These are phyloP conservation scores for Claviceps maximensis DNA, from an alignment of 2,329 filamentous ascomycete species.

Conservation along the genomic window DNA sequence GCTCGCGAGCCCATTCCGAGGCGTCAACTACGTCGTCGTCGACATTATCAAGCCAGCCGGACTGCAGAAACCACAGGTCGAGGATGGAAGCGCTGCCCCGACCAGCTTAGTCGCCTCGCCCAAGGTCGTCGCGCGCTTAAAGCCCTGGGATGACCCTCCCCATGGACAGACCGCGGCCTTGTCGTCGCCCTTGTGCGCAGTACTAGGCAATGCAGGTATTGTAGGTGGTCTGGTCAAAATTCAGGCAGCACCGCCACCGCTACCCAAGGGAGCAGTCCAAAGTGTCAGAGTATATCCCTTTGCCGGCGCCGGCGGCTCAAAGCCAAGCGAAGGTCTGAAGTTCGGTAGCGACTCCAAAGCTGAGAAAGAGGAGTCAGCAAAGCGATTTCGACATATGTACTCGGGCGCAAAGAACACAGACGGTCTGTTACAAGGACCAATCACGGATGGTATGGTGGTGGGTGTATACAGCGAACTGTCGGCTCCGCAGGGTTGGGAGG, in stretches of 20 bases:
- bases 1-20: conserved; percentile 57
- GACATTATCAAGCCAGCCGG: conserved; percentile 76
- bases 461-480: conserved; percentile 41
- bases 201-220: conserved; percentile 57
- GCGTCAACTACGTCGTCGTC: conserved; percentile 66
- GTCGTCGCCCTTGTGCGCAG: conserved; percentile 61
- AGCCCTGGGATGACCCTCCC: conserved; percentile 75
- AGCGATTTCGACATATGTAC: conserved; percentile 61
- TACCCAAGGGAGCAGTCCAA: conserved; percentile 51
- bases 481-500: conserved; percentile 56
- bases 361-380: conserved; percentile 64
- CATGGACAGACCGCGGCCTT: conserved; percentile 69
- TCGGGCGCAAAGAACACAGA: conserved; percentile 38
- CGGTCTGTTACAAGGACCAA: conserved; percentile 64
- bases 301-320: conserved; percentile 32
- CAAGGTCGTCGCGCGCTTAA: conserved; percentile 64
- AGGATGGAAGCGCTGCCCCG: conserved; percentile 49
- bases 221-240: conserved; percentile 81
- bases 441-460: conserved; percentile 81
- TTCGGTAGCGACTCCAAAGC: conserved; percentile 82
- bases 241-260: conserved; percentile 63
- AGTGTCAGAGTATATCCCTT: conserved; percentile 75
- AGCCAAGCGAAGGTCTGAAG: conserved; percentile 53
- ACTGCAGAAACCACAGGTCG: conserved; percentile 54
- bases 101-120: conserved; percentile 22